Base-by-base conservation (phyloP, 2,329 filamentous ascomycete genomes). In the Claviceps sorghi region DNA sequence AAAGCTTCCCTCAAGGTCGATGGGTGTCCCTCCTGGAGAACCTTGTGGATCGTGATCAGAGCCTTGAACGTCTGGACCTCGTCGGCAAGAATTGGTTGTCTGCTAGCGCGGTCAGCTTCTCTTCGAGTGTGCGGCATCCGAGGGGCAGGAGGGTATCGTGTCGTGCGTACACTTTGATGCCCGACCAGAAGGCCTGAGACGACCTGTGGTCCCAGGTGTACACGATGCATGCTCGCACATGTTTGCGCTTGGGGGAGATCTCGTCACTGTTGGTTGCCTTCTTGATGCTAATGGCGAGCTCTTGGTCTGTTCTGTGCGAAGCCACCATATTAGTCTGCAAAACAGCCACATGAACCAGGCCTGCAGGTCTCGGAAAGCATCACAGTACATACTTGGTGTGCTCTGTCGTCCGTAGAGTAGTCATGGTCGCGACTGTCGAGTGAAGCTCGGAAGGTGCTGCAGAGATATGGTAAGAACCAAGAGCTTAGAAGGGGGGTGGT, bases 131-230 rank as follows among this genome's bases (percentile, higher is more conserved):
- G 29, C n/a, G 30, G 22, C 40, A 44, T 50, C 49, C 13, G 21
- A 19, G 42, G 51, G 11, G 36, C 49, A 38, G 30, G 5, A 26
- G 26, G 26, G 26, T 5, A 43, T 49, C 52, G 45, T 45, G 73
- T 77, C 84, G 60, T n/a, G 5, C 26, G 26, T 78, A 94, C 85
- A 97, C 90, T 81, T 98, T 98, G 79, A 98, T 94, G 66, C 90
- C 91, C 53, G 88, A 82, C 93, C 93, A 98, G 69, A 98, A 98
- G 65, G 90, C 88, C 65, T 82, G 78, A 43, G 90, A 95, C 58
- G 86, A 95, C 73, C 95, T 94, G 74, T 98, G 89, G 71, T 98
- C 93, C 93, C 93, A 98, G 54, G 91, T 97, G 69, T 97, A 97
- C 46, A 98, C 91, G 63, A 98, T 98, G 66, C 88, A 95, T 68